A percentile compares a stretch with the other conserved stretches of the same genome.
These are phyloP conservation scores for Salvia splendens DNA, from an alignment of 257 asterid genomes.

Conservation along the genomic window DNA sequence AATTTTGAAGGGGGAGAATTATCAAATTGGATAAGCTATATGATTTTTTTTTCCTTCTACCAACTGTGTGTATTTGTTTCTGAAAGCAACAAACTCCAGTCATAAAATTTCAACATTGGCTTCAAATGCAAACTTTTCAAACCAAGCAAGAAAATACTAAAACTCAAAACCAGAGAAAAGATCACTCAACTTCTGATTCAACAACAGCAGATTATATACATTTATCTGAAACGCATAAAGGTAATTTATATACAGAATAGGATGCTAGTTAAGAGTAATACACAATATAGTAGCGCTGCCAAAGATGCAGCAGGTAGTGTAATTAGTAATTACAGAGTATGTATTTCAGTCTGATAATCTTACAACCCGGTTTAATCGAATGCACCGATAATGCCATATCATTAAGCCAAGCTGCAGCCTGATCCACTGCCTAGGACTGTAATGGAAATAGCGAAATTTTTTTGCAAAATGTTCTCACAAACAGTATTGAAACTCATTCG, in stretches of 20 bases:
- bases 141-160: slow-evolving; percentile 58
- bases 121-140: slow-evolving; percentile 52
- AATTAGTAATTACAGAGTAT: slow-evolving; percentile 37
- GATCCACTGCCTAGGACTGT: slow-evolving; percentile 34
- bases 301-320: slow-evolving; percentile 30
- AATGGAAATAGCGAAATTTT: slow-evolving; percentile 14
- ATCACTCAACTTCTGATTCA: neutral
- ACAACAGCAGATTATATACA: neutral
- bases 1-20: no score
- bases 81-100: slow-evolving; percentile 27
- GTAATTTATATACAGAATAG: no score
- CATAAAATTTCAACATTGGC: slow-evolving; percentile 39
- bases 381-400: slow-evolving; percentile 3
- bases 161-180: slow-evolving; percentile 3
- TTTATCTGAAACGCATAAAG: neutral
- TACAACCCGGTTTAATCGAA: slow-evolving; percentile 23
- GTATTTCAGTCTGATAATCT: slow-evolving; percentile 24
- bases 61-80: slow-evolving; percentile 5
- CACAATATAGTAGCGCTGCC: slow-evolving; percentile 2
- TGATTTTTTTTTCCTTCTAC: no score
- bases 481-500: neutral
- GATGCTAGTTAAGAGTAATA: slow-evolving; percentile 13
- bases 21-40: neutral
- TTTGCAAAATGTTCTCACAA: slow-evolving; percentile 18
- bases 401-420: slow-evolving; percentile 28